A percentile compares a stretch with the other conserved stretches of the same genome.
These are phyloP conservation scores for Xylaria bambusicola DNA, from an alignment of 495 filamentous ascomycete genomes.

Conservation along the genomic window DNA sequence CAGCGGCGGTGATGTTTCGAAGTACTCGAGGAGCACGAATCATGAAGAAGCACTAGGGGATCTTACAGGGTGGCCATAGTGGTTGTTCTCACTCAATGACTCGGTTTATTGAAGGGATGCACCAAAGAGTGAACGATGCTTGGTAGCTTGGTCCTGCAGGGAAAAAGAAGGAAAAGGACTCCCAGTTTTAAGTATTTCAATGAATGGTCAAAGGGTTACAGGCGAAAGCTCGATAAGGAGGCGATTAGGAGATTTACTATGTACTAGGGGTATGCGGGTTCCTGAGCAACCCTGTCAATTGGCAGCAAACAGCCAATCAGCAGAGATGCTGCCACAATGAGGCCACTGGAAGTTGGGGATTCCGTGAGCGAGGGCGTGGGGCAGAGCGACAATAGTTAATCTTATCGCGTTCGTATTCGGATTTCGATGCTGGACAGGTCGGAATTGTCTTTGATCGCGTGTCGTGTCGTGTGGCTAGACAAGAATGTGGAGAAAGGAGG, in stretches of 20 bases:
- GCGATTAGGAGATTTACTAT: constrained; percentile 24
- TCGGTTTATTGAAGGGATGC: background rate
- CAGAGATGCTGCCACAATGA: constrained; percentile 35
- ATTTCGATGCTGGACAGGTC: background rate
- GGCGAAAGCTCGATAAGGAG: constrained; percentile 28
- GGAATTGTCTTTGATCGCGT: too few relatives aligned
- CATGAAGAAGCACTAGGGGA: too few relatives aligned
- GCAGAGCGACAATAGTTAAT: constrained; percentile 1
- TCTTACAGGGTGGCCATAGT: constrained; percentile 48
- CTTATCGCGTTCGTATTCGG: constrained; percentile 25
- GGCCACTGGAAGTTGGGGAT: constrained; percentile 33
- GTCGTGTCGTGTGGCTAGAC: too few relatives aligned
- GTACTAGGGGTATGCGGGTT: constrained; percentile 12
- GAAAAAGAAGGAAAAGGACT: constrained; percentile 13
- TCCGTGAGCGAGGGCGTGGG: constrained; percentile 16
- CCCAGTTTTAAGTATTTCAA: constrained; percentile 16
- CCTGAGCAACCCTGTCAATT: constrained; percentile 11
- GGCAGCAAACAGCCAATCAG: constrained; percentile 31
- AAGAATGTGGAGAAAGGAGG: background rate
- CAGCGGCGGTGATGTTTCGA: background rate
- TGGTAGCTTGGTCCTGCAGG: constrained; percentile 15
- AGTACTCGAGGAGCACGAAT: too few relatives aligned
- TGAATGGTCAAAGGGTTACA: constrained; percentile 19
- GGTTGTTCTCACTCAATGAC: constrained; percentile 11
- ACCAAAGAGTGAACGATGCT: constrained; percentile 1